Evolutionary conservation across 1,284 basidiomycete genomes (phyloP), one percentile per base, ranked within the genome.

Genomic region (Polyporus tsugae): DNA sequence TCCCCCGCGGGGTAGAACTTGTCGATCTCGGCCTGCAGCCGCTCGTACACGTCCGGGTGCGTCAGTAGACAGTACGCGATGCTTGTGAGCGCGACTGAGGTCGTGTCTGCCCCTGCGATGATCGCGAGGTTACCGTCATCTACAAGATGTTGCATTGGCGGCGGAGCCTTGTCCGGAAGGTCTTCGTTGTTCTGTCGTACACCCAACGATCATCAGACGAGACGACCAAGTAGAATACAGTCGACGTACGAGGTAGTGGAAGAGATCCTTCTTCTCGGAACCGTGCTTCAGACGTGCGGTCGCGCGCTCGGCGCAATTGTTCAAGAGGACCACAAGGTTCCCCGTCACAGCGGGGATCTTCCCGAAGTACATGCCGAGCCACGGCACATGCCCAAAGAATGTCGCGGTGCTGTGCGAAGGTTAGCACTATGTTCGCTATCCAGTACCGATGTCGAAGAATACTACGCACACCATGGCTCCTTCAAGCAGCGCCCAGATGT

Each of bases 81-180:
- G 17, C 65, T 71, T 13, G 78, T 62, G 33, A 78, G 68, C 52
- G 72, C 61, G 17, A 63, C 70, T 0, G 75, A 69, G 4, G 76
- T 76, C 1, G 80, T 81, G 59, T 81, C 80, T 2, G 80, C 76
- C 15, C 80, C 80, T 0, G 76, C 76, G 38, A 76, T 62, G 42
- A 76, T 67, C 5, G 73, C 73, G 17, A 75, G 57, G 0, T 60
- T 13, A 6, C 71, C 73, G n/a, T 76, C 73, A 22, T 68, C 61
- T 35, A 72, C 36, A 35, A 75, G 63, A 10, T 64, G 62, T n/a
- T 46, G n/a, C 15, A 68, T n/a, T 2, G 71, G 59, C 1, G 73
- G 69, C 10, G 67, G 41, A 9, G 55, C 22, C 41, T 57, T 63
- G 15, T 70, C 66, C 1, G 67, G 69, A 10, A 65, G 66, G 58